Conservation (phyloP, 306 rosid genomes). For the Crotalaria pallida region DNA sequence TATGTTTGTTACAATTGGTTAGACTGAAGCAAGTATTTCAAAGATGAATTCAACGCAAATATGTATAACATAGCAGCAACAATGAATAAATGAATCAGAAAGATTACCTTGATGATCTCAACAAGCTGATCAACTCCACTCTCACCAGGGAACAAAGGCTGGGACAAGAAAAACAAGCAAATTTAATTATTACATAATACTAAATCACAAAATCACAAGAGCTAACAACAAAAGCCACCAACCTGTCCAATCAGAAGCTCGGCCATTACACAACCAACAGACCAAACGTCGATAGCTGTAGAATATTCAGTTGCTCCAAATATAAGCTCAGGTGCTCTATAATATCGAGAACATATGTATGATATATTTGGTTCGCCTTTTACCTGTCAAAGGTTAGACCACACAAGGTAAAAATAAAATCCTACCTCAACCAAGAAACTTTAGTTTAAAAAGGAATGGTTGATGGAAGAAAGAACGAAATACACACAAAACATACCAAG, state of each 20-base stretch:
- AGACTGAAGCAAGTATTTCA: background rate
- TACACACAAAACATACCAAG: constrained; percentile 50
- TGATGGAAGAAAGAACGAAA: background rate
- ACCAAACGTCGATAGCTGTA: constrained; percentile 91
- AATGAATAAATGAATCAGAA: background rate
- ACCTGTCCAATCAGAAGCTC: constrained; percentile 97
- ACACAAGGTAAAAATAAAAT: background rate
- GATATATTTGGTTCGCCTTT: constrained; percentile 98
- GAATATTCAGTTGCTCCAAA: constrained; percentile 99
- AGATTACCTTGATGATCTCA: constrained; percentile 87
- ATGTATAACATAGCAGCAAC: background rate
- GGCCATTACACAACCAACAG: constrained; percentile 95
- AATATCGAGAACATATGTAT: constrained; percentile 90
- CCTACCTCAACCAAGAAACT: background rate
- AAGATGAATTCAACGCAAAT: background rate
- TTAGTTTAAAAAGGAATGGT: background rate
- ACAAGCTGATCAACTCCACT: constrained; percentile 99
- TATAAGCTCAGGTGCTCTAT: constrained; percentile 95
- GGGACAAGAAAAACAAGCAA: constrained; percentile 15
- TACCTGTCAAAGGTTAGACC: constrained; percentile 47
- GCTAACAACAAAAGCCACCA: constrained; percentile 16
- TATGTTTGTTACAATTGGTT: background rate
- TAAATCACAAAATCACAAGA: background rate
- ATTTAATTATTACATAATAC: background rate
- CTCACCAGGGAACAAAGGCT: constrained; percentile 98